A percentile compares a stretch with the other conserved stretches of the same genome.
Conservation (phyloP, 805 yeast genomes). For the Vanderwaltozyma yarrowii region DNA sequence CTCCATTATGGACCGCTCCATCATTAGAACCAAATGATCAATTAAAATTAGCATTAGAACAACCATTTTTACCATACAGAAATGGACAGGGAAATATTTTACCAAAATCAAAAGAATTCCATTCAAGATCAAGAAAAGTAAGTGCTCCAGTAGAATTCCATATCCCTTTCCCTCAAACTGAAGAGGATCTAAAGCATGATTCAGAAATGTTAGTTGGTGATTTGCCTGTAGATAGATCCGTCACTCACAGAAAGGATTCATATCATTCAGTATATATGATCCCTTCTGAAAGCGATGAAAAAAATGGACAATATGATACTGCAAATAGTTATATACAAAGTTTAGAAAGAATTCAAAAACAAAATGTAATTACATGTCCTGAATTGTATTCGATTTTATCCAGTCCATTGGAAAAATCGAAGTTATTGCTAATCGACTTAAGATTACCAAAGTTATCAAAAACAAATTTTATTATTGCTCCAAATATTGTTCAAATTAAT, state of each 20-base stretch:
- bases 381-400: slow-evolving; percentile 36
- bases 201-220: neutral
- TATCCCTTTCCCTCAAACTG: slow-evolving; percentile 3
- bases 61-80: neutral
- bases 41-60: slow-evolving; percentile 22
- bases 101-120: neutral
- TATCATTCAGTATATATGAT: slow-evolving; percentile 33
- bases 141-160: neutral
- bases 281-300: slow-evolving; percentile 19
- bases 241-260: slow-evolving; percentile 31
- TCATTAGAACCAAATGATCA: slow-evolving; percentile 32
- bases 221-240: slow-evolving; percentile 9
- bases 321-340: slow-evolving; percentile 14
- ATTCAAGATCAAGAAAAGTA: neutral
- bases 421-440: slow-evolving; percentile 32
- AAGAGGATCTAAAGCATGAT: slow-evolving; percentile 1
- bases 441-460: slow-evolving; percentile 28
- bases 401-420: slow-evolving; percentile 36
- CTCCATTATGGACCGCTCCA: slow-evolving; percentile 32
- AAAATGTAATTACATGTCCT: slow-evolving; percentile 41
- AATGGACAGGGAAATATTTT: neutral
- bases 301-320: slow-evolving; percentile 10
- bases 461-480: slow-evolving; percentile 30
- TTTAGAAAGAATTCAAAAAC: slow-evolving; percentile 30
- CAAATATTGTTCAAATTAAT: slow-evolving; percentile 32